Evolutionary conservation across 2,329 filamentous ascomycete genomes (phyloP), one percentile per base, ranked within the genome.

Genomic region (Annulohypoxylon truncatum): DNA sequence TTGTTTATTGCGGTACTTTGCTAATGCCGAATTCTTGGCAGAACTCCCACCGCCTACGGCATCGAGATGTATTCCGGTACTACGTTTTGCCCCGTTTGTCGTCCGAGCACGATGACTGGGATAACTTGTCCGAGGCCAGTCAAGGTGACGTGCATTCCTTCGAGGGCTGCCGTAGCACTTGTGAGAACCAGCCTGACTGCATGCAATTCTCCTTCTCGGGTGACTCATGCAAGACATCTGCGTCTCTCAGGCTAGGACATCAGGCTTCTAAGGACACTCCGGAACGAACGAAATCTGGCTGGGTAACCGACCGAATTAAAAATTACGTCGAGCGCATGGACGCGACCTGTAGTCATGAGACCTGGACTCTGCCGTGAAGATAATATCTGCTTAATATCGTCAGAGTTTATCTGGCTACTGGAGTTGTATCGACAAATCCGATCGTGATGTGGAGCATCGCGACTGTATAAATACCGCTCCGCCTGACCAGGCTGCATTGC

Each of bases 301-400:
- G 76, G 76, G 73, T 77, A 59, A 57, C 75, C 50, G 69, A 77
- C 9, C 74, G 75, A 26, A 58, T 78, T 4, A 68, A 75, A n/a
- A 53, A 61, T 8, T 77, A 74, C 56, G 53, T 71, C 10, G 51
- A 72, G 22, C 66, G 65, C 6, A 72, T 77, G 73, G 74, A 78
- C 9, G 61, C 59, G 18, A 20, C 26, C 13, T 76, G 74, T 44
- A 33, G 60, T 13, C 33, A 47, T 20, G 64, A 62, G 29, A 71
- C 69, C 46, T 76, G 74, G 73, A 61, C 74, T n/a, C 51, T 74
- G 31, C 70, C 71, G 24, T 69, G 66, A 63, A 59, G 20, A 55
- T n/a, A 50, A 12, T 9, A 1, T 7, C 18, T 15, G 18, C 15
- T 42, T 42, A 42, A 10, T 10, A 20, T 20, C 10, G 9, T n/a